Conservation (phyloP, 1,139 yeast species). For the Pichia sp. region DNA sequence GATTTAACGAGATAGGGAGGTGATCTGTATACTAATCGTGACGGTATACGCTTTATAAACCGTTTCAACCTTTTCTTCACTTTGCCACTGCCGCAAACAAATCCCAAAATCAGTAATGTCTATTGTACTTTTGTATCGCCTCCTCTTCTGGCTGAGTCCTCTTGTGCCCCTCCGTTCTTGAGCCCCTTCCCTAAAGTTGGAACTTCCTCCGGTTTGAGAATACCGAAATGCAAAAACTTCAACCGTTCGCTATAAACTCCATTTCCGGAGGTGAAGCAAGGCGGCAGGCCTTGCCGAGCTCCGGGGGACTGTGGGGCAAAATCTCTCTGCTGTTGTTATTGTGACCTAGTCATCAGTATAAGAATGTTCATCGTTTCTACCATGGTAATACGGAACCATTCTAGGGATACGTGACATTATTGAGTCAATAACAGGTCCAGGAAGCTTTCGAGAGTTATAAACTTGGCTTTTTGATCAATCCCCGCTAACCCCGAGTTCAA, state of each 20-base stretch:
- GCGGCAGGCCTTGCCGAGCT: constrained; percentile 7
- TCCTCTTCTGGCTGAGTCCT: background rate
- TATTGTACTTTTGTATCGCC: background rate
- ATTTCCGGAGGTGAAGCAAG: background rate
- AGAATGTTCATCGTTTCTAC: background rate
- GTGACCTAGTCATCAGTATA: background rate
- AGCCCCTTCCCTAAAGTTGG: background rate
- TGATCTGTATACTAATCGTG: background rate
- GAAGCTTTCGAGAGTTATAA: background rate
- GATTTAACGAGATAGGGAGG: background rate
- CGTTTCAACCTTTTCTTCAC: background rate
- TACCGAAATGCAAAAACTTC: background rate
- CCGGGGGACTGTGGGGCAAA: background rate
- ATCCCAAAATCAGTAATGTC: background rate
- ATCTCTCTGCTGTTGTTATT: background rate
- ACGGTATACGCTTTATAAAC: background rate
- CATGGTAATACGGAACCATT: too few species aligned
- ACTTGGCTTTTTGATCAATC: background rate
- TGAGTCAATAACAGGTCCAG: too few species aligned
- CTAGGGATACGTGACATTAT: too few species aligned
- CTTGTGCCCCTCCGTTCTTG: background rate
- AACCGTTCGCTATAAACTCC: constrained; percentile 1
- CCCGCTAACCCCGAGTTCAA: constrained; percentile 8
- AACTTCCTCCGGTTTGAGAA: background rate
- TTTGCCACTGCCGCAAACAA: background rate